These are phyloP conservation scores for Calonectria pseudoturangicola DNA, from an alignment of 2,329 filamentous ascomycete genomes.

Conservation along the genomic window DNA sequence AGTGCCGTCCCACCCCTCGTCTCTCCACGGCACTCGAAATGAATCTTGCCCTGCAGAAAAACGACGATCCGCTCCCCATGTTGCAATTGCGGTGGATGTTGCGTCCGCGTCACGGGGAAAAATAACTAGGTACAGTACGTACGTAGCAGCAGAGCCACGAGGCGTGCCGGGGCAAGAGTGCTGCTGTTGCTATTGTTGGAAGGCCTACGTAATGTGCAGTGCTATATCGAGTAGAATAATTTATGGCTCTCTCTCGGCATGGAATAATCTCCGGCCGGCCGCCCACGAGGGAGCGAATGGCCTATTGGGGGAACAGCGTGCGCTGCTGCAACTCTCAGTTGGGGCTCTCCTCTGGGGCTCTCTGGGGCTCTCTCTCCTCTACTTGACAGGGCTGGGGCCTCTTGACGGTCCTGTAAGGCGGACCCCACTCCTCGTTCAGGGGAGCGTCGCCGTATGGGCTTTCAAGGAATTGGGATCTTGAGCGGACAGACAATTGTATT, in stretches of 20 bases:
- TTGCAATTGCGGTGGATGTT: slow-evolving; percentile 22
- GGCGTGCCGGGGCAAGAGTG: not conserved
- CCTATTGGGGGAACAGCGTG: not conserved
- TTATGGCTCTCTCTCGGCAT: slow-evolving; percentile 10
- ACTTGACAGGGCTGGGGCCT: slow-evolving; percentile 7
- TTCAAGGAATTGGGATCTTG: slow-evolving; percentile 37
- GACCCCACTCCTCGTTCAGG: slow-evolving; percentile 54
- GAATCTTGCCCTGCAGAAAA: slow-evolving; percentile 15
- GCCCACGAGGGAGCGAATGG: slow-evolving; percentile 31
- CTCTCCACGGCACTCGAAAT: slow-evolving; percentile 35
- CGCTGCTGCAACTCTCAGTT: slow-evolving; percentile 39
- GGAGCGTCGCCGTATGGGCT: slow-evolving; percentile 41
- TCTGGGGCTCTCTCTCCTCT: not conserved
- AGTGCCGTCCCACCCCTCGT: slow-evolving; percentile 35
- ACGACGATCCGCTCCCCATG: slow-evolving; percentile 32
- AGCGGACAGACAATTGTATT: slow-evolving; percentile 15
- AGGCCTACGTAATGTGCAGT: slow-evolving; percentile 27
- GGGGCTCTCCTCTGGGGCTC: not conserved
- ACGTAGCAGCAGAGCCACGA: not conserved
- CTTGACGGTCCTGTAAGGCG: slow-evolving; percentile 37
- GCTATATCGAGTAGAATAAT: slow-evolving; percentile 26
- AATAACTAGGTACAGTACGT: not conserved
- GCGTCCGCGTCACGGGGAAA: slow-evolving; percentile 28
- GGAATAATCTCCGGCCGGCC: slow-evolving; percentile 48
- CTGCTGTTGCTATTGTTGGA: not conserved